Percentiles rank a stretch among this genome's conserved stretches.
Evolutionary conservation across 176 grass and related monocot species (phyloP).

Genomic region (Avena sativa): DNA sequence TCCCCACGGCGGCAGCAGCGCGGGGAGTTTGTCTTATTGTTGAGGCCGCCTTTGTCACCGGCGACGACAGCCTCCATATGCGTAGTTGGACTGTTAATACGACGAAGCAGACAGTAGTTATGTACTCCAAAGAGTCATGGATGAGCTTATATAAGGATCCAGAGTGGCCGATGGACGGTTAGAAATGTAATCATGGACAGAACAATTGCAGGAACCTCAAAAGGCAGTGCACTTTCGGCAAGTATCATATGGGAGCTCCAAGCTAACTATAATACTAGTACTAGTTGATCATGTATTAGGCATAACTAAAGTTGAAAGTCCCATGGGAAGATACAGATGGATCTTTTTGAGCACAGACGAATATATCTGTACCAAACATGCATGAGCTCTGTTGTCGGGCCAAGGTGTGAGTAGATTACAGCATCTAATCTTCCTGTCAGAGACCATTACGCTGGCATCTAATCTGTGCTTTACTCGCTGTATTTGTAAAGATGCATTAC

Average conservation of each 20-base stretch:
- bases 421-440: slow-evolving; percentile 7
- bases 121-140: not conserved
- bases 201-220: not conserved
- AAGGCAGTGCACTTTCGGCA: slow-evolving; percentile 46
- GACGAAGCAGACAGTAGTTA: not conserved
- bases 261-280: not conserved
- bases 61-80: not conserved
- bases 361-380: not conserved
- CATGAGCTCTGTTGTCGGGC: not conserved
- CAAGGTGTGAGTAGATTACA: not conserved
- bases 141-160: not conserved
- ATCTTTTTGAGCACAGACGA: not conserved
- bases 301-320: not conserved
- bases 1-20: not conserved
- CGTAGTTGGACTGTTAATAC: not conserved
- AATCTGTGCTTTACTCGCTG: slow-evolving; percentile 11
- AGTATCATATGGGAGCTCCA: slow-evolving; percentile 8
- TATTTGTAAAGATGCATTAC: slow-evolving; percentile 5
- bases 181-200: not conserved
- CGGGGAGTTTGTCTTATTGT: not conserved
- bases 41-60: not conserved
- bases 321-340: not conserved
- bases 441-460: not conserved
- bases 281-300: not conserved
- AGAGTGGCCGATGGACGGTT: not conserved